Base-by-base conservation (phyloP, 2,329 filamentous ascomycete genomes). In the Colletotrichum shisoi region DNA sequence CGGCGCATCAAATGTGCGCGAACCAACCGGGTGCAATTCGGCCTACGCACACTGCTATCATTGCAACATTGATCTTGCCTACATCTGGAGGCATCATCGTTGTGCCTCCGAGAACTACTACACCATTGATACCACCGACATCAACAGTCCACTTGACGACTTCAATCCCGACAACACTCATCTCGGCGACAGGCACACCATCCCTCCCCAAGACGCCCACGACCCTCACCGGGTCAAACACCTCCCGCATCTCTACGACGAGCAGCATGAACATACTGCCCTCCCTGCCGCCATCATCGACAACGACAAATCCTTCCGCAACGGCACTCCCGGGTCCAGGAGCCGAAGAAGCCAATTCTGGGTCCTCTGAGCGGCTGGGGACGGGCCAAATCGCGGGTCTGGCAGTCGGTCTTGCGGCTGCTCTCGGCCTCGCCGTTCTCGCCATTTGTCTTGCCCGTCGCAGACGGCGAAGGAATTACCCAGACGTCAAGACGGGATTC, bases 1-100 rank as follows among this genome's bases (percentile, higher is more conserved):
- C 77, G 65, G 86, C 85, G n/a, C 85, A 84, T 70, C 73, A 77
- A 24, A 87, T 92, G 78, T 93, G 90, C 72, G 74, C 76, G 45
- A 80, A 79, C 4, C 75, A 86, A 65, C 72, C 76, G 3, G 77
- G 77, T 57, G 86, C 87, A 6, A 77, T 85, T 37, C 76, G 80
- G n/a, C 84, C 84, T 60, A 90, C 87, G 6, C 86, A 89, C 73
- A 74, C 78, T 21, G 83, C 83, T 24, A 82, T 90, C 57, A 84
- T 85, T 34, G 87, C 86, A 24, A 89, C 87, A 0, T 72, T 89
- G 31, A 74, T 85, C 31, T 66, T 81, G 12, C 74, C 76, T 15
- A 74, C 74, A n/a, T 74, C 78, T 15, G 76, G 74, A 24, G 76
- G 76, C 4, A 73, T 78, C n/a, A 72, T 80, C 7, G 46, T 77